A percentile compares a stretch with the other conserved stretches of the same genome.
These are phyloP conservation scores for Lentinula boryana DNA, from an alignment of 768 basidiomycete genomes.

Conservation along the genomic window DNA sequence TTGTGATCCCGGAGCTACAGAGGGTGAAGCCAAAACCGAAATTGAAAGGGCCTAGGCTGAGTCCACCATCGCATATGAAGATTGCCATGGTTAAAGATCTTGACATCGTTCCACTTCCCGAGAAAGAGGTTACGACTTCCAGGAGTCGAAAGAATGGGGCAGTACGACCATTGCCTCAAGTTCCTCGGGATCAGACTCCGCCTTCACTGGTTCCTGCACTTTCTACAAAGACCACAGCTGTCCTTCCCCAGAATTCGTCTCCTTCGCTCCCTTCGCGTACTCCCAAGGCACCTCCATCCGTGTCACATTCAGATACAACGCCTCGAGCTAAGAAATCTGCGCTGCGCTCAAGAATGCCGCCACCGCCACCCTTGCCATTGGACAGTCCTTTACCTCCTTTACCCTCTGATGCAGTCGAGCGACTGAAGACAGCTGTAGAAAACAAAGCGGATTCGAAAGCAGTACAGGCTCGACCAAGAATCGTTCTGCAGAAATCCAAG, in stretches of 20 bases:
- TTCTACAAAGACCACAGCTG: not conserved
- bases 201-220: not conserved
- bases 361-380: conserved; percentile 7
- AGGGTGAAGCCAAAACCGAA: not conserved
- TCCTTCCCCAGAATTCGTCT: not conserved
- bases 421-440: not conserved
- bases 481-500: not conserved
- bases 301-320: not conserved
- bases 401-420: not conserved
- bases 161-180: conserved; percentile 1
- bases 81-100: not conserved
- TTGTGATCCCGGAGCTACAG: not conserved
- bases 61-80: not conserved
- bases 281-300: not conserved
- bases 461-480: not conserved
- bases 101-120: not conserved
- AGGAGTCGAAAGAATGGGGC: not conserved
- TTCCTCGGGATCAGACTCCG: not conserved
- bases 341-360: not conserved
- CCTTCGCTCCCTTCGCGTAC: not conserved
- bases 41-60: not conserved
- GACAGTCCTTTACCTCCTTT: conserved; percentile 1
- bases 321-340: not conserved
- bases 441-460: not conserved
- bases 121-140: not conserved